These are phyloP conservation scores for Magnolia sinica DNA, from an alignment of 164 flowering plant species.

Conservation along the genomic window DNA sequence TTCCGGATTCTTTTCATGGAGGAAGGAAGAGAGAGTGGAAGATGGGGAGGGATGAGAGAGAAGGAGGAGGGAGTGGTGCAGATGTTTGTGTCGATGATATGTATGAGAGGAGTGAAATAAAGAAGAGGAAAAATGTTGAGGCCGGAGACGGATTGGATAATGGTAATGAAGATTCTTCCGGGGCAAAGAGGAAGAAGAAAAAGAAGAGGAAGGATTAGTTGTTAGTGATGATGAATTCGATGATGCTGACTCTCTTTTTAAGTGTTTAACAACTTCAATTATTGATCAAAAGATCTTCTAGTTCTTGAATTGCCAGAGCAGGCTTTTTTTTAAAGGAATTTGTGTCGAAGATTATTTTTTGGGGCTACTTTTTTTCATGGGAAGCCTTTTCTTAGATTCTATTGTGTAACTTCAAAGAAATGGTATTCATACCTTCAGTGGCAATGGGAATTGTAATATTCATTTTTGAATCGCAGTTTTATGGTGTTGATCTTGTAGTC, in stretches of 20 bases:
- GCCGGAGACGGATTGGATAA: slow-evolving; percentile 1
- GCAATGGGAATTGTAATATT: no score
- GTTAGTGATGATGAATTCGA: background rate
- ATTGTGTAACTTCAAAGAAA: background rate
- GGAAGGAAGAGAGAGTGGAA: slow-evolving; percentile 7
- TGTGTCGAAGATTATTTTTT: background rate
- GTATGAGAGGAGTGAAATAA: background rate
- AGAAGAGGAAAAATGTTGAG: slow-evolving; percentile 5
- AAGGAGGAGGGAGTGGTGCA: background rate
- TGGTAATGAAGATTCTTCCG: background rate
- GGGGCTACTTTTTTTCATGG: background rate
- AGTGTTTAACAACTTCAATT: background rate
- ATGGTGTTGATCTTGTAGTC: background rate
- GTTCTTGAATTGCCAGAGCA: background rate
- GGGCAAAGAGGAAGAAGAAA: slow-evolving; percentile 7
- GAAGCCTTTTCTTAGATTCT: background rate
- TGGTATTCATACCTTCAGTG: background rate
- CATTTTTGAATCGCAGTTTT: background rate
- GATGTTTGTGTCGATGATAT: background rate
- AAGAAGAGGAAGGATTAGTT: slow-evolving; percentile 15
- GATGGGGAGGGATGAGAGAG: background rate
- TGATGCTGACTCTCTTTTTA: background rate
- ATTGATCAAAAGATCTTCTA: background rate
- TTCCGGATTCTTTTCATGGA: background rate
- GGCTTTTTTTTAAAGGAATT: background rate